Base-by-base conservation (phyloP, 108 stramenopile genomes). In the Cylindrotheca closterium region DNA sequence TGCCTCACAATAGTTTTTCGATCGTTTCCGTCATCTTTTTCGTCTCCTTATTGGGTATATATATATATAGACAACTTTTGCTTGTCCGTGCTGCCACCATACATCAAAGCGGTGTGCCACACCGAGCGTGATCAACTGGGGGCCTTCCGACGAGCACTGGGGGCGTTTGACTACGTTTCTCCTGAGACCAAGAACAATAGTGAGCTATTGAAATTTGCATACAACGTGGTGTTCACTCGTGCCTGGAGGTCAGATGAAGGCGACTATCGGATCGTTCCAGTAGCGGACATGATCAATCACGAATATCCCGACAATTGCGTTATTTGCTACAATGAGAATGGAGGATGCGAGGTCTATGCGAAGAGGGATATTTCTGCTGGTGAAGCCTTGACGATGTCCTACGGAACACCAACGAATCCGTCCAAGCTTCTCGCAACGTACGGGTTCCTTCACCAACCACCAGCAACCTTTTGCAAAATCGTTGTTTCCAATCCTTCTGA, bases 211-310 rank as follows among this genome's bases (percentile, higher is more conserved):
- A 77, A 58, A 32, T 85, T 74, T 74, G 76, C 66, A 8, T 85
- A 75, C 55, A 74, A 80, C 55, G 56, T 85, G 28, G 79, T 82
- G 12, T 79, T 69, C 51, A 85, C 80, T 1, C 34, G 84, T 10
- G 31, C 51, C 33, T 68, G 73, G 22, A 67, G 69, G 57, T 28
- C 53, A 12, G 55, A 29, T 1, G 65, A 66, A 49, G 78, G 78
- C 2, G 79, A 75, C 55, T 46, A 65, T 12, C 51, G 37, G 31
- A 70, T 83, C 51, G 72, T 79, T 18, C 82, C 82, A 0, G 51
- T 83, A 48, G 78, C 67, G 4, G 83, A 79, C 71, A 63, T 70
- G 65, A 63, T 86, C 46, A 86, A 86, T 50, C 84, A 86, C 52
- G 79, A 32, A 34, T 56, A 67, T 18, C 70, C 63, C 30, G 51